Evolutionary conservation across 345 rosid genomes (phyloP), one percentile per base, ranked within the genome.

Genomic region (Streptanthus diversifolius): DNA sequence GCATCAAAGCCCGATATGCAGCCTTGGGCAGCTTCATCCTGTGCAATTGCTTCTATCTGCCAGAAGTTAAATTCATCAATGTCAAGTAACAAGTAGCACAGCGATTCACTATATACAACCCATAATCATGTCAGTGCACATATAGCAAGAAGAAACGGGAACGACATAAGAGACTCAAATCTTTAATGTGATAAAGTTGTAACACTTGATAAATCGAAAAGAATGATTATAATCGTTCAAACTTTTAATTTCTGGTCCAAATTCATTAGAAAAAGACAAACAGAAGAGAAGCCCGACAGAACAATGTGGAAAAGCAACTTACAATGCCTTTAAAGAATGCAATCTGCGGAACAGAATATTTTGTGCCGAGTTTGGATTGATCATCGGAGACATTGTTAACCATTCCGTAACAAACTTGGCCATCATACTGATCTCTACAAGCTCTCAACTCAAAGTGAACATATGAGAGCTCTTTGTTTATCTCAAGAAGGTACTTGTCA

Each of bases 301-400:
- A 53, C 4, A 25, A 19, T 1, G 21, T 0, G 25, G 36, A n/a
- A 43, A 21, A 0, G 57, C 17, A 32, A 89, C 97, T 83, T 74
- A 91, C 99, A 77, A 90, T 82, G 49, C 86, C 91, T 82, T 86
- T 91, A 59, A 84, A 95, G 66, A 87, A 81, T 27, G 95, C 87
- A 72, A 95, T 87, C 81, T 95, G 97, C 0, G 86, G 96, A 79
- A 87, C 89, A 12, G 93, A 83, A 78, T 88, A 95, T 22, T 83
- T 85, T 0, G 97, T 85, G 36, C 97, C 97, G 30, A 91, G 95
- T 85, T 95, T 84, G 22, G 97, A 91, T 22, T 95, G 96, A 14
- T 90, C 96, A 55, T 95, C 96, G 0, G 95, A 77, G 18, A 91
- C 88, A 70, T 75, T 87, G 75, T 91, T 95, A 43, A 91, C 95